Base-by-base conservation (phyloP, 164 flowering plant species). In the Santalum album region DNA sequence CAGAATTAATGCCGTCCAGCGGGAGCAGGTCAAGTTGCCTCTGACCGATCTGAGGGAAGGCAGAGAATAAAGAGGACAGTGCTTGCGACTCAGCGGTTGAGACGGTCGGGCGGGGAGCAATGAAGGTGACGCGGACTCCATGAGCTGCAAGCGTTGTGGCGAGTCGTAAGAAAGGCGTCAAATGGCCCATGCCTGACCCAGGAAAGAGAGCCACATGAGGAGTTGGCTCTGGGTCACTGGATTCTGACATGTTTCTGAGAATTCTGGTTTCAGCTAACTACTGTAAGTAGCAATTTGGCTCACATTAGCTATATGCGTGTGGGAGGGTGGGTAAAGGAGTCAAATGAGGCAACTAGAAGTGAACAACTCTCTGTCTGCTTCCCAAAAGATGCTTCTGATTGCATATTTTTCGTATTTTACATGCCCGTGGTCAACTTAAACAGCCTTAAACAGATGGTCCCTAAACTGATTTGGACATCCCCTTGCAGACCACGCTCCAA, bases 121-220 rank as follows among this genome's bases (percentile, higher is more conserved):
- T 42, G 34, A 63, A 20, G 29, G 56, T 56, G 56, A 57, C 34
- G 50, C 17, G 34, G n/a, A 44, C 35, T 19, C 18, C 25, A 12
- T 25, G 56, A 25, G 24, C 12, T 12, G 43, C 12, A 6, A 56
- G 66, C 1, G 56, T 16, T 42, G 38, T 54, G 2, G 56, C 66
- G 10, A 63, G 35, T 2, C 56, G 56, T 7, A 62, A 38, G 47
- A 62, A 55, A 15, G 65, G 59, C 6, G 63, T 63, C 14, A 75
- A 54, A 26, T 75, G 75, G 23, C 78, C 78, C 73, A 75, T 66
- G 36, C 79, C 76, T 2, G 79, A 48, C 54, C 79, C 67, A 0
- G 69, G 76, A 14, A 69, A 57, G 25, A 75, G 48, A 20, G 67
- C 73, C 3, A 69, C 45, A 44, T 65, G 72, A 58, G 74, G 67